phyloP scores from a whole-genome alignment of 805 yeast genomes.

The Wickerhamomyces chambardii region DNA sequence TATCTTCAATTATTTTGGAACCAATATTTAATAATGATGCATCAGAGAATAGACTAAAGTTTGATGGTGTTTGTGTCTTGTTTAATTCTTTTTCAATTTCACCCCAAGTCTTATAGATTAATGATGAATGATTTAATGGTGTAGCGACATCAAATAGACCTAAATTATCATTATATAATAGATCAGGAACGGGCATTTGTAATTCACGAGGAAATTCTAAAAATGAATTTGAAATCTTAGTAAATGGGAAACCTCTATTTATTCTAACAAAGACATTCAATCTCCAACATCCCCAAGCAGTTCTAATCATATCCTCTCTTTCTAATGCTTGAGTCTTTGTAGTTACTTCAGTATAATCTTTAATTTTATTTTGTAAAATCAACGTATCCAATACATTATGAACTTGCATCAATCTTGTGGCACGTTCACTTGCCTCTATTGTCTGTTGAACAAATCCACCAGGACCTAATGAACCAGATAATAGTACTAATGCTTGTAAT shows the following conservation, averaged over 20 bases:
- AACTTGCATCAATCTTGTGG: slow-evolving; percentile 10
- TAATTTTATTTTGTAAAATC: slow-evolving; percentile 14
- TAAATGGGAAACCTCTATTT: slow-evolving; percentile 27
- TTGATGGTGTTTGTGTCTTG: slow-evolving; percentile 1
- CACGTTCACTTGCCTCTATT: slow-evolving; percentile 18
- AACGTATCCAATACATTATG: slow-evolving; percentile 7
- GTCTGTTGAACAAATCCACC: slow-evolving; percentile 18
- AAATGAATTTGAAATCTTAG: slow-evolving; percentile 6
- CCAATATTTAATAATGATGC: slow-evolving; percentile 21
- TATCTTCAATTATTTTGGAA: slow-evolving; percentile 21
- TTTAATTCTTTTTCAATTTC: slow-evolving; percentile 9
- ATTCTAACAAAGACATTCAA: slow-evolving; percentile 23
- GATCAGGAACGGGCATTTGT: slow-evolving; percentile 23
- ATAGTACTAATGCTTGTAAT: slow-evolving; percentile 18
- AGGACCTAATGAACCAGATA: slow-evolving; percentile 20
- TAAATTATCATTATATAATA: slow-evolving; percentile 11
- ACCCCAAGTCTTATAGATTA: slow-evolving; percentile 10
- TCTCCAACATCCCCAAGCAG: slow-evolving; percentile 30
- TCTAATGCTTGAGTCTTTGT: slow-evolving; percentile 24
- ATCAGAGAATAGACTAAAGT: slow-evolving; percentile 12
- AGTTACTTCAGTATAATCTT: slow-evolving; percentile 14
- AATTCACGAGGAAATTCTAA: slow-evolving; percentile 21
- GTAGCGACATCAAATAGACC: slow-evolving; percentile 10
- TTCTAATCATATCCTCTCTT: slow-evolving; percentile 23
- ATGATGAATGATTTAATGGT: slow-evolving; percentile 3